Percentiles rank a stretch among this genome's conserved stretches.
Conservation (phyloP, 1,284 basidiomycete species). For the Cutaneotrichosporon sp. region DNA sequence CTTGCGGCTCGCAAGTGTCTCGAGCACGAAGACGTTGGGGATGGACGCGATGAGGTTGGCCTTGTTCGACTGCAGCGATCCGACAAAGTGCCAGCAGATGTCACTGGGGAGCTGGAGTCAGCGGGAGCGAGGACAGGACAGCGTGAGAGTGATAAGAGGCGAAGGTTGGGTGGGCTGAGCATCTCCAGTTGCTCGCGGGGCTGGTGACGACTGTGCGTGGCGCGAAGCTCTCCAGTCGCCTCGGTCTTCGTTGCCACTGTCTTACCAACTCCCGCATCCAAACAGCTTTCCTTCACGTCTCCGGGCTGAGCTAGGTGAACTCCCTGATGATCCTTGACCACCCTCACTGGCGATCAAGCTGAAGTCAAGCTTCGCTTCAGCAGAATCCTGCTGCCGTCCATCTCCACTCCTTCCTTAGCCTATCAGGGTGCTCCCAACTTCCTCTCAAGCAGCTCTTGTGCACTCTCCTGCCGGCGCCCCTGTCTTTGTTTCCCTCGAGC, state of each 20-base stretch:
- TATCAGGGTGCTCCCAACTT: no score
- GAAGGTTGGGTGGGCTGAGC: no score
- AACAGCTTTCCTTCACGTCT: no score
- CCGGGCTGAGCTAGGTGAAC: background rate
- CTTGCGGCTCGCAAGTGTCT: conserved; percentile 87
- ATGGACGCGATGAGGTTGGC: conserved; percentile 84
- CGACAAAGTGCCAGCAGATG: conserved; percentile 97
- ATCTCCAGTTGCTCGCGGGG: no score
- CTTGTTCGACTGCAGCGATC: conserved; percentile 93
- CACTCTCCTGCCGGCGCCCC: no score
- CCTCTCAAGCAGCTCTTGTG: no score
- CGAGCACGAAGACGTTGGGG: conserved; percentile 83
- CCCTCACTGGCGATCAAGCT: background rate
- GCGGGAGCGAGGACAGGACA: background rate
- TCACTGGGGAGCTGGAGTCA: conserved; percentile 68
- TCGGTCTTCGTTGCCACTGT: background rate
- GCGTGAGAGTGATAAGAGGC: background rate
- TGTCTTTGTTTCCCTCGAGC: no score
- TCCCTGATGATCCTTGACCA: background rate
- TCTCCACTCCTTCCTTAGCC: background rate
- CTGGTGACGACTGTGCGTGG: background rate
- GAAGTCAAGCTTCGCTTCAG: background rate
- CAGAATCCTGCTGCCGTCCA: background rate
- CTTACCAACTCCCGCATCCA: no score
- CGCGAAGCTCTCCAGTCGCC: background rate